Evolutionary conservation across 2,329 filamentous ascomycete species (phyloP).

Genomic region (Cladosporium sp.): DNA sequence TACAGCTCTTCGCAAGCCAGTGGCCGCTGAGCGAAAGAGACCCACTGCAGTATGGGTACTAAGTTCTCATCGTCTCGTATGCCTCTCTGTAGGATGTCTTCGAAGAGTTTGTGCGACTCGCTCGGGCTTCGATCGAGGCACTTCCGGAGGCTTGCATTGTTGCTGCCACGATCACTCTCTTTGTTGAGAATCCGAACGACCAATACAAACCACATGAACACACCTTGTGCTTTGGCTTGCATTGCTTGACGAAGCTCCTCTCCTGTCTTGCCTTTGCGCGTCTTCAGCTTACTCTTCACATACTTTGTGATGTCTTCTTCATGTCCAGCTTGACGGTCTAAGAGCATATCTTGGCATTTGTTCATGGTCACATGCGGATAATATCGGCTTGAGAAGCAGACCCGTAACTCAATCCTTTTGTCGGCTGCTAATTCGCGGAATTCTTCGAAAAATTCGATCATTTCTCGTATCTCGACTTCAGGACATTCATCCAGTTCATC

Average conservation of each 20-base stretch:
- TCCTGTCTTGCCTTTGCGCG: not conserved
- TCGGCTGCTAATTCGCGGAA: constrained; percentile 26
- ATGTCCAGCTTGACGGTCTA: not conserved
- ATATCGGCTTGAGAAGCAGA: constrained; percentile 47
- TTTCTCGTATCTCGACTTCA: constrained; percentile 40
- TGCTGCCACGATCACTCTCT: constrained; percentile 13
- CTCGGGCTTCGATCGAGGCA: constrained; percentile 8
- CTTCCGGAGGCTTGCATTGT: not conserved
- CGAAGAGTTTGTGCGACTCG: constrained; percentile 12
- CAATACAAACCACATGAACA: constrained; percentile 22
- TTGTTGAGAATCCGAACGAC: constrained; percentile 17
- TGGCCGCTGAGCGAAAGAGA: constrained; percentile 52
- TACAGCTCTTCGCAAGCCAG: constrained; percentile 50
- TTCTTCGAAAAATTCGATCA: constrained; percentile 41
- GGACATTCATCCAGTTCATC: constrained; percentile 52
- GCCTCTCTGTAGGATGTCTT: constrained; percentile 15
- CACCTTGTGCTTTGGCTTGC: constrained; percentile 4
- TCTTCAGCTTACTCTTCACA: constrained; percentile 5
- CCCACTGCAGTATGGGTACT: constrained; percentile 53
- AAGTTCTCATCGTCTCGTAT: not conserved
- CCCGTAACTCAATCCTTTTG: constrained; percentile 23
- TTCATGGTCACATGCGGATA: constrained; percentile 30
- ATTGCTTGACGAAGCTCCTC: not conserved
- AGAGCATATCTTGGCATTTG: not conserved
- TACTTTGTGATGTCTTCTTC: constrained; percentile 1